Percentiles rank a stretch among this genome's conserved stretches.
Evolutionary conservation across 2,329 filamentous ascomycete genomes (phyloP).

Genomic region (Microdochium nivale): DNA sequence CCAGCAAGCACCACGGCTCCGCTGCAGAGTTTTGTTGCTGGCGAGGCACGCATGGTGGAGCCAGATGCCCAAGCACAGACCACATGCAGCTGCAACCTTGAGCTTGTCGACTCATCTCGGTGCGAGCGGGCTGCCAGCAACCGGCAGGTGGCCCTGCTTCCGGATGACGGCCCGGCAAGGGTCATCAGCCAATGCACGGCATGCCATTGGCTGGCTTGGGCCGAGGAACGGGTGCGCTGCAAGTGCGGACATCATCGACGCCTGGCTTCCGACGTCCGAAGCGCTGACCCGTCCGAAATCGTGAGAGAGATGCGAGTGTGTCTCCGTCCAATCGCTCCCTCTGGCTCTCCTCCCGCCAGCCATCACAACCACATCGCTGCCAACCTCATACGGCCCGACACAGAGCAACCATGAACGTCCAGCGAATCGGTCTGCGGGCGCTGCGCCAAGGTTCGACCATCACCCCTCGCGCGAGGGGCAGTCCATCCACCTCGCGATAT

Average conservation of each 20-base stretch:
- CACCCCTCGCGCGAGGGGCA: background rate
- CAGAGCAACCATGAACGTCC: constrained; percentile 40
- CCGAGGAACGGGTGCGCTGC: background rate
- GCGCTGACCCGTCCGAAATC: background rate
- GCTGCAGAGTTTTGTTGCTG: background rate
- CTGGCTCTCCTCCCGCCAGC: background rate
- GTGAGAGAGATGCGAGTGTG: no score
- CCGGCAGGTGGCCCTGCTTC: background rate
- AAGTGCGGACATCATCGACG: background rate
- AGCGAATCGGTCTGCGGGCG: constrained; percentile 49
- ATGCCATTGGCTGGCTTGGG: background rate
- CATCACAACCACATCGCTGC: background rate
- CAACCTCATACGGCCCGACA: background rate
- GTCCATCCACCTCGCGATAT: background rate
- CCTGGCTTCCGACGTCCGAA: background rate
- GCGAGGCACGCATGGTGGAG: background rate
- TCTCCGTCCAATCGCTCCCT: no score
- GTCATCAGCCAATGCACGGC: background rate
- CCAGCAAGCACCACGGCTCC: background rate
- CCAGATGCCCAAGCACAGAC: constrained; percentile 9
- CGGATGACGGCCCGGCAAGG: background rate
- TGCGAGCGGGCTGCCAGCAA: background rate
- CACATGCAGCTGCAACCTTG: no score
- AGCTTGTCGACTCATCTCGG: no score
- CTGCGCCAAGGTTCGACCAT: constrained; percentile 45